Evolutionary conservation across 2,329 filamentous ascomycete species (phyloP).

Genomic region (Botrytis fabae): DNA sequence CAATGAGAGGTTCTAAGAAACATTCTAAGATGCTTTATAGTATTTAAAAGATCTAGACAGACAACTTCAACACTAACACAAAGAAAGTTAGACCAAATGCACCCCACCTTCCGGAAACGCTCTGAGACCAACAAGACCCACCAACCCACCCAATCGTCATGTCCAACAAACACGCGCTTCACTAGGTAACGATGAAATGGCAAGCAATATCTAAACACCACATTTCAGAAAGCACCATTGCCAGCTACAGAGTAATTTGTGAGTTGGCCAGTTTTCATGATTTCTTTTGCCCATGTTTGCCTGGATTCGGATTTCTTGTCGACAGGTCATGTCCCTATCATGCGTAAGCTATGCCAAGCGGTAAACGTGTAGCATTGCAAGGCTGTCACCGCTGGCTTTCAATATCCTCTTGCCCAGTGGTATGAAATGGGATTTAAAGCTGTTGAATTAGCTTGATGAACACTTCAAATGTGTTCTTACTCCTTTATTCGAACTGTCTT

Average conservation of each 20-base stretch:
- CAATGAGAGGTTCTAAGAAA: not conserved
- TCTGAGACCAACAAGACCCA: constrained; percentile 2
- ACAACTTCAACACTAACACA: not conserved
- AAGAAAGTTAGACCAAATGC: constrained; percentile 1
- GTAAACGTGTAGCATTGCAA: not conserved
- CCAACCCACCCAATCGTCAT: constrained; percentile 4
- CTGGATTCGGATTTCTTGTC: not conserved
- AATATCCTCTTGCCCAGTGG: not conserved
- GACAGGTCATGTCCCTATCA: not conserved
- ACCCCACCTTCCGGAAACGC: constrained; percentile 14
- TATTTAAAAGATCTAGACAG: not conserved
- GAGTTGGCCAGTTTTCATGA: not conserved
- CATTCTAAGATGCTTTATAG: not conserved
- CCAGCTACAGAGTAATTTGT: not conserved
- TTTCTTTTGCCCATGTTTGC: not conserved
- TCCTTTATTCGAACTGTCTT: not conserved
- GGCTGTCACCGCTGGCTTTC: not conserved
- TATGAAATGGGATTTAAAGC: too few relatives aligned
- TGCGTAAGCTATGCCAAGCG: not conserved
- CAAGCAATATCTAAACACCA: not conserved
- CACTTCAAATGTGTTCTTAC: not conserved
- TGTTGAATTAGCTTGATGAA: not conserved
- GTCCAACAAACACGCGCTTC: constrained; percentile 15
- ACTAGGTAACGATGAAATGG: not conserved
- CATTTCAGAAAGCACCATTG: not conserved